Conservation (phyloP, 108 stramenopile genomes). For the Cyclotella kingstonii region DNA sequence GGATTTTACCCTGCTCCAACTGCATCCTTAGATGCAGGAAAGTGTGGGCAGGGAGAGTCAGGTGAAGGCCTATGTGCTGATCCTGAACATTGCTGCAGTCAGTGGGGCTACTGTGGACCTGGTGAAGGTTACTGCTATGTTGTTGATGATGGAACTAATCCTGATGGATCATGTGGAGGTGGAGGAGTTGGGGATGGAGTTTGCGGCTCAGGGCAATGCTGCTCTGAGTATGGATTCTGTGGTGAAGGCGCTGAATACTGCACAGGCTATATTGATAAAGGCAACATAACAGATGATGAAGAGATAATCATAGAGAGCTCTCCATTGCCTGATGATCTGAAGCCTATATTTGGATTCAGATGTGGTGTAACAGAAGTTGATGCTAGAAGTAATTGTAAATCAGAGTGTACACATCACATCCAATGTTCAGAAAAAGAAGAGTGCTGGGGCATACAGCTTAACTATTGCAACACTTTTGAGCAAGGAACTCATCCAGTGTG, state of each 20-base stretch:
- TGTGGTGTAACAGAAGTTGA: conserved; percentile 39
- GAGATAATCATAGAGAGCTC: conserved; percentile 12
- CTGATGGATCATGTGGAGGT: conserved; percentile 29
- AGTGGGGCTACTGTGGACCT: conserved; percentile 39
- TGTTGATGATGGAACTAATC: conserved; percentile 10
- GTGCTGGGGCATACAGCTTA: conserved; percentile 44
- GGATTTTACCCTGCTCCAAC: conserved; percentile 23
- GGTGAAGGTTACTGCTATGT: conserved; percentile 38
- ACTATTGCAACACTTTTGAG: conserved; percentile 46
- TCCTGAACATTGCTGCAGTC: conserved; percentile 26
- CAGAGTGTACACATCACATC: conserved; percentile 27
- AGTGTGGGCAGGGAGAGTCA: conserved; percentile 23
- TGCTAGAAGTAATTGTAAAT: conserved; percentile 44
- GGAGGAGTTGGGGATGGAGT: conserved; percentile 32
- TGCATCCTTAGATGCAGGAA: conserved; percentile 30
- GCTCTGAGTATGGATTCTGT: conserved; percentile 19
- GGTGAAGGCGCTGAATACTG: conserved; percentile 19
- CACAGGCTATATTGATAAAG: conserved; percentile 19
- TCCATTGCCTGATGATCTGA: conserved; percentile 20
- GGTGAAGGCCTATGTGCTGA: conserved; percentile 39
- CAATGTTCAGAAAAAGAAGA: conserved; percentile 30
- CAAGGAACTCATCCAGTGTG: conserved; percentile 42
- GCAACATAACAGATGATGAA: conserved; percentile 2
- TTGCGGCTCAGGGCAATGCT: conserved; percentile 3
- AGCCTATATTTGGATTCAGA: conserved; percentile 36